Percentiles rank a stretch among this genome's conserved stretches.
These are phyloP conservation scores for Cryptococcus sp. DNA, from an alignment of 1,284 basidiomycete genomes.

Conservation along the genomic window DNA sequence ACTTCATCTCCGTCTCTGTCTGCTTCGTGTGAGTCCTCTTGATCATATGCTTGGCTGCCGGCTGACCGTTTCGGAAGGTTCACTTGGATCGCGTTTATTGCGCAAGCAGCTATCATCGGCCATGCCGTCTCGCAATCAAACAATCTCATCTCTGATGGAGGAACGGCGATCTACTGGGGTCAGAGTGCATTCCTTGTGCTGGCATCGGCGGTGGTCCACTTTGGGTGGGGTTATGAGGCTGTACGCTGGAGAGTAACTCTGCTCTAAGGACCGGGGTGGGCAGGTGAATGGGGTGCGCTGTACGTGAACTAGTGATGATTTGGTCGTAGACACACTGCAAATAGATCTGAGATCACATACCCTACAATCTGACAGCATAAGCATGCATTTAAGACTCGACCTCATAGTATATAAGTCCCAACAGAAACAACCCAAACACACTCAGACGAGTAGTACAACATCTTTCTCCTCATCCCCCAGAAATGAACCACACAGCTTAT, in stretches of 20 bases:
- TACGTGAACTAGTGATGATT: too few species aligned
- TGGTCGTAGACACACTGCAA: too few species aligned
- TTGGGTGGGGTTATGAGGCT: conserved; percentile 41
- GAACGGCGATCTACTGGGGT: conserved; percentile 35
- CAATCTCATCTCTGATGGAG: conserved; percentile 14
- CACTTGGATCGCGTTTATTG: conserved; percentile 37
- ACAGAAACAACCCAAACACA: too few species aligned
- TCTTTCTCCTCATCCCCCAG: too few species aligned
- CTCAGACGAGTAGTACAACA: too few species aligned
- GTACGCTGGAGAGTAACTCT: conserved; percentile 33
- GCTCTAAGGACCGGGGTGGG: too few species aligned
- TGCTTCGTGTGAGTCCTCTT: conserved; percentile 26
- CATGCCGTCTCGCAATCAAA: conserved; percentile 22
- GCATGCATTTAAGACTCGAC: background rate
- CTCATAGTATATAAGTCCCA: background rate
- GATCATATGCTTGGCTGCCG: background rate
- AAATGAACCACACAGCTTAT: too few species aligned
- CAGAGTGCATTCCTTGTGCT: conserved; percentile 32
- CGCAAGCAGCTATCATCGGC: conserved; percentile 35
- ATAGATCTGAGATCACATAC: background rate
- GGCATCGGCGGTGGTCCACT: conserved; percentile 33
- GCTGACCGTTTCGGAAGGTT: conserved; percentile 17
- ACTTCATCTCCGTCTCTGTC: conserved; percentile 31
- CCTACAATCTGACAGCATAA: background rate
- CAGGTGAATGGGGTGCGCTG: background rate